Conservation (phyloP, 176 grass and related monocot genomes). For the Alopecurus myosuroides region DNA sequence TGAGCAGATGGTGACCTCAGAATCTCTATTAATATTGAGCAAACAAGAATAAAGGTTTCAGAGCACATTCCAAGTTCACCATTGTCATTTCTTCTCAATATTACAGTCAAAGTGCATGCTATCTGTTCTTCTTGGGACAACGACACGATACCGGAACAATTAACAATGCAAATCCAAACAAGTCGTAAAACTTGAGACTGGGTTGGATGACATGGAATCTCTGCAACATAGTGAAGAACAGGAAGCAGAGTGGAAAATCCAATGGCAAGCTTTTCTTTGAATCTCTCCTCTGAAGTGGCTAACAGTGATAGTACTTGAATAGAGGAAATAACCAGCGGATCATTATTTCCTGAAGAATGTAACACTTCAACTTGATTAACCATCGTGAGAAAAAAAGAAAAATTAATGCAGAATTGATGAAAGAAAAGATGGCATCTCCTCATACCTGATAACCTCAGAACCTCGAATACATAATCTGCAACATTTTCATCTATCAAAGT, state of each 20-base stretch:
- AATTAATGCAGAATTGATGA: neutral
- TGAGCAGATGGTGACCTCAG: constrained; percentile 57
- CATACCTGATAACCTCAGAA: constrained; percentile 80
- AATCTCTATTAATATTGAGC: constrained; percentile 73
- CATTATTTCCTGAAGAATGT: constrained; percentile 74
- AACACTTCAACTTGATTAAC: constrained; percentile 19
- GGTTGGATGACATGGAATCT: constrained; percentile 86
- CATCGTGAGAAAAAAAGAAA: constrained; percentile 8
- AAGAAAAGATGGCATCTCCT: neutral
- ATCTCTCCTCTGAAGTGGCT: constrained; percentile 56
- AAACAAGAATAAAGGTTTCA: constrained; percentile 68
- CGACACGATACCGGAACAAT: constrained; percentile 71
- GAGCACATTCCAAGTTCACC: constrained; percentile 52
- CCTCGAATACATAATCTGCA: constrained; percentile 93
- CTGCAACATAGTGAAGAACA: constrained; percentile 74
- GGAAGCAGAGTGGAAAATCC: constrained; percentile 80
- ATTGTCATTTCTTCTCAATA: constrained; percentile 56
- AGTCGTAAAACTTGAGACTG: constrained; percentile 73
- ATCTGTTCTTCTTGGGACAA: constrained; percentile 70
- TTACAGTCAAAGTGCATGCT: constrained; percentile 49
- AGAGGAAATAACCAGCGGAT: constrained; percentile 62
- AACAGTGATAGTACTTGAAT: constrained; percentile 71
- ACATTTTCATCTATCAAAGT: constrained; percentile 75
- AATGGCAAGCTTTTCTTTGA: constrained; percentile 73
- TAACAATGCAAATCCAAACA: constrained; percentile 56